Conservation (phyloP, 2,329 filamentous ascomycete species). For the Knufia fluminis region DNA sequence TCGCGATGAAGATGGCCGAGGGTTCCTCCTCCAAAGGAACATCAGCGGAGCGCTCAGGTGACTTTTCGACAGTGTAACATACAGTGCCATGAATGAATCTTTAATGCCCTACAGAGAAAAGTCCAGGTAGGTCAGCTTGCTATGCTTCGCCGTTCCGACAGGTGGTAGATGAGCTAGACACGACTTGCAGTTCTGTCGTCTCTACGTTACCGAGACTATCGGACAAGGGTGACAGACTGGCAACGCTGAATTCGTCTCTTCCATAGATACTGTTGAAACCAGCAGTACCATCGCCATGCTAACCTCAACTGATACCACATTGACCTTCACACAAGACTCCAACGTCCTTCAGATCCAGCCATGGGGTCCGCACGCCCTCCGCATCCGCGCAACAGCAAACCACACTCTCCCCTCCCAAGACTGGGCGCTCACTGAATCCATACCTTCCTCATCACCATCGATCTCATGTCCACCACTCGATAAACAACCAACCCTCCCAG, state of each 20-base stretch:
- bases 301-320: constrained; percentile 26
- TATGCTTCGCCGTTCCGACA: not conserved
- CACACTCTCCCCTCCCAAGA: constrained; percentile 29
- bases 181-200: too few species aligned
- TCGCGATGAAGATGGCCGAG: too few species aligned
- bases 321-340: constrained; percentile 31
- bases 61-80: too few species aligned
- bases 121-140: not conserved
- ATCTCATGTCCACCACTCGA: constrained; percentile 6
- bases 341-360: constrained; percentile 32
- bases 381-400: constrained; percentile 31
- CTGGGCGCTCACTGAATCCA: constrained; percentile 27
- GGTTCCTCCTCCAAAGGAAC: too few species aligned
- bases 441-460: constrained; percentile 5
- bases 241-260: too few species aligned
- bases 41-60: too few species aligned
- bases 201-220: too few species aligned
- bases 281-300: constrained; percentile 11
- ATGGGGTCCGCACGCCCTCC: constrained; percentile 32
- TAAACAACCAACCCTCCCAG: not conserved
- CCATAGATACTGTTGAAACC: too few species aligned
- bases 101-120: not conserved
- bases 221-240: too few species aligned
- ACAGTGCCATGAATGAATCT: too few species aligned
- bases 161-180: not conserved